These are phyloP conservation scores for Symmetrospora coprosmae DNA, from an alignment of 768 basidiomycete species.

Conservation along the genomic window DNA sequence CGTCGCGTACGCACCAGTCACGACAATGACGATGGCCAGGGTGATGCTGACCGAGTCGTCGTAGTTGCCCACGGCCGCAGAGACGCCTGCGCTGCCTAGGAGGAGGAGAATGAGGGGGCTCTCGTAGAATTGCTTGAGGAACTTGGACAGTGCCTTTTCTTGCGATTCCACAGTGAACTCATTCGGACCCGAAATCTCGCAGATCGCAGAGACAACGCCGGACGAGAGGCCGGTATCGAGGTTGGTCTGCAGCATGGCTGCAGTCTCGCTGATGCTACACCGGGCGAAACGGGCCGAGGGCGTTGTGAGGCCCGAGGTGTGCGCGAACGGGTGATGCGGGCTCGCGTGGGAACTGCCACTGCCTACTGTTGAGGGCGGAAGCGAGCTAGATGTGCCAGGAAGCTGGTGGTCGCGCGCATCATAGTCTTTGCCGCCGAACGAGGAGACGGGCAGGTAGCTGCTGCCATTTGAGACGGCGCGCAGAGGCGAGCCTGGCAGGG, in stretches of 20 bases:
- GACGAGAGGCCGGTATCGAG: slow-evolving; percentile 24
- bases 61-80: slow-evolving; percentile 82
- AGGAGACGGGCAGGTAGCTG: background rate
- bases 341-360: background rate
- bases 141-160: slow-evolving; percentile 70
- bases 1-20: slow-evolving; percentile 85
- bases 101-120: slow-evolving; percentile 79
- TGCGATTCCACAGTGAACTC: slow-evolving; percentile 76
- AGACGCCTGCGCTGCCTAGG: slow-evolving; percentile 75
- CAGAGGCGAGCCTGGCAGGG: too few species aligned
- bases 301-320: slow-evolving; percentile 15
- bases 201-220: slow-evolving; percentile 28
- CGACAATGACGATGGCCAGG: slow-evolving; percentile 76
- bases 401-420: background rate
- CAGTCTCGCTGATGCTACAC: slow-evolving; percentile 8
- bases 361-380: background rate
- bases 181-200: slow-evolving; percentile 42
- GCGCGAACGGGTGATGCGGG: slow-evolving; percentile 14
- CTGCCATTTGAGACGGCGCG: too few species aligned
- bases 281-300: slow-evolving; percentile 15
- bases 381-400: too few species aligned
- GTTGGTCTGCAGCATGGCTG: slow-evolving; percentile 11
- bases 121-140: slow-evolving; percentile 89
- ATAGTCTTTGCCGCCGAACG: background rate
- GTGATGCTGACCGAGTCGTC: slow-evolving; percentile 91